These are phyloP conservation scores for Pterocarpus macrocarpus DNA, from an alignment of 306 rosid species.

Conservation along the genomic window DNA sequence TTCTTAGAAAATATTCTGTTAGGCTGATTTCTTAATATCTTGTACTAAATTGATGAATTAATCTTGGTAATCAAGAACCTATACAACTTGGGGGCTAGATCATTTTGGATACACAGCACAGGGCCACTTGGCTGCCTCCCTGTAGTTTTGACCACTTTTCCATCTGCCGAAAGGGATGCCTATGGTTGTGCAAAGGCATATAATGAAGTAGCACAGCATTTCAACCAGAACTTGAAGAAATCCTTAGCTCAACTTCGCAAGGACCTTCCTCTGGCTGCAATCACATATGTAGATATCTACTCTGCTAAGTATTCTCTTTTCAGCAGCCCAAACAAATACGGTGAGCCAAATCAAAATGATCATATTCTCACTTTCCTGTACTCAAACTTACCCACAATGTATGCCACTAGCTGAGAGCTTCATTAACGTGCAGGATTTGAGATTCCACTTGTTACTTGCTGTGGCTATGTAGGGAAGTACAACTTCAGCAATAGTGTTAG, in stretches of 20 bases:
- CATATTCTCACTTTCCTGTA: neutral
- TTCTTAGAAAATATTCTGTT: neutral
- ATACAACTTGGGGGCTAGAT: slow-evolving; percentile 42
- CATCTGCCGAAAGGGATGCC: slow-evolving; percentile 37
- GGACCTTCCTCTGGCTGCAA: slow-evolving; percentile 47
- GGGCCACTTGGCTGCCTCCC: slow-evolving; percentile 58
- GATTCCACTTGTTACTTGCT: slow-evolving; percentile 52
- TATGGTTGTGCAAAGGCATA: slow-evolving; percentile 62
- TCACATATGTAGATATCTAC: too few relatives aligned
- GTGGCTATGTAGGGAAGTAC: slow-evolving; percentile 69
- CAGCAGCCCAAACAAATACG: slow-evolving; percentile 24
- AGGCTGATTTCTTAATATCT: neutral
- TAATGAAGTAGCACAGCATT: slow-evolving; percentile 65
- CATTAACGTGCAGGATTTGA: slow-evolving; percentile 57
- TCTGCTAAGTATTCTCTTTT: too few relatives aligned
- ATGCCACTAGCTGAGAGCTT: neutral
- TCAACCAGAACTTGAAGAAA: slow-evolving; percentile 64
- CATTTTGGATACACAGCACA: slow-evolving; percentile 36
- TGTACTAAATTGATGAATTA: slow-evolving; percentile 2
- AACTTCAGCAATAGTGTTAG: slow-evolving; percentile 10
- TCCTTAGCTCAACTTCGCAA: slow-evolving; percentile 54
- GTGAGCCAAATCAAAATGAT: slow-evolving; percentile 43
- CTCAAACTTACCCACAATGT: neutral
- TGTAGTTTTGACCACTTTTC: slow-evolving; percentile 27
- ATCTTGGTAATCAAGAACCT: slow-evolving; percentile 35